Conservation (phyloP, 2,329 filamentous ascomycete genomes). For the Hansfordia pulvinata region DNA sequence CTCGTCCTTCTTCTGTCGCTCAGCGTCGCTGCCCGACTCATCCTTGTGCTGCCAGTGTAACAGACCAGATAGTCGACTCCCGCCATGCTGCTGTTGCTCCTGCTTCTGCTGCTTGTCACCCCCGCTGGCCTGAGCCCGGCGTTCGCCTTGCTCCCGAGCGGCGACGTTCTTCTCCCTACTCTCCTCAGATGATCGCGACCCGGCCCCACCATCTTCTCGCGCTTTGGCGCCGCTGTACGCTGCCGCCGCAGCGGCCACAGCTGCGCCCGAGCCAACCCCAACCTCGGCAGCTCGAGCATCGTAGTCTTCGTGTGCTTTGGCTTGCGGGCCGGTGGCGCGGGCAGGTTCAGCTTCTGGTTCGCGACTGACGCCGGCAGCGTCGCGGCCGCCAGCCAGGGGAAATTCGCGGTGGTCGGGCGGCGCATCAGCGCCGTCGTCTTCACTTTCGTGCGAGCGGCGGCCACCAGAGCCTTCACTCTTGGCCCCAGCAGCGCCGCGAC, state of each 20-base stretch:
- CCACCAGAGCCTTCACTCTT: too few species aligned
- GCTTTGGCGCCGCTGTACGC: background rate
- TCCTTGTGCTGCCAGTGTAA: conserved; percentile 1
- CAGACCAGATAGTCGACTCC: too few species aligned
- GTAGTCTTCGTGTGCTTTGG: too few species aligned
- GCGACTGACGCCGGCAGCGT: background rate
- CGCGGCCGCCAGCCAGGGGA: background rate
- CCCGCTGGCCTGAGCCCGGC: background rate
- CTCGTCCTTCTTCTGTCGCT: background rate
- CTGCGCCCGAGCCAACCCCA: background rate
- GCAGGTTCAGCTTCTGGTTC: too few species aligned
- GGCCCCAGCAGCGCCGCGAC: too few species aligned
- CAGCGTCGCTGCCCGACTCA: background rate
- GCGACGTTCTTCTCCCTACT: background rate
- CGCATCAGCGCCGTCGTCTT: background rate
- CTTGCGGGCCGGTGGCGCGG: too few species aligned
- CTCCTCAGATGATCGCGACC: too few species aligned
- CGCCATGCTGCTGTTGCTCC: background rate
- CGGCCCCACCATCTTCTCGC: too few species aligned
- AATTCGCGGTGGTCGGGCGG: conserved; percentile 1
- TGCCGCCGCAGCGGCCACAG: background rate
- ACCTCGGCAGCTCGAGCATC: too few species aligned
- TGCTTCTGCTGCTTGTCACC: background rate
- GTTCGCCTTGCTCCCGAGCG: too few species aligned
- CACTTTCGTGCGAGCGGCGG: too few species aligned